phyloP scores from a whole-genome alignment of 495 filamentous ascomycete species.

The Aspergillus sclerotioniger region DNA sequence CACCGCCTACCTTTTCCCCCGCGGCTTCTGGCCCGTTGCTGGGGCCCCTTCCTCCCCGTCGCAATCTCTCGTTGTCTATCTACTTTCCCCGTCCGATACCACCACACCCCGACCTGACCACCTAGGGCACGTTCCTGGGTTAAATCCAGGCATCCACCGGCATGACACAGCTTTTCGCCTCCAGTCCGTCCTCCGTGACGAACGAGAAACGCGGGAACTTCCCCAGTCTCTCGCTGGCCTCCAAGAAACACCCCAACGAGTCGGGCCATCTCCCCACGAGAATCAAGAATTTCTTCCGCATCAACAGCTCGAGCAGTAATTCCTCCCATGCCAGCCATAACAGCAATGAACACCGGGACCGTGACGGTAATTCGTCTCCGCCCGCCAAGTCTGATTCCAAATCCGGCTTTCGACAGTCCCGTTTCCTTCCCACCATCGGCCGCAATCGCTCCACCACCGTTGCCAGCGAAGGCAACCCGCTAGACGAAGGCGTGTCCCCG shows the following conservation, averaged over 20 bases:
- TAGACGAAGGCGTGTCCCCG: conserved; percentile 86
- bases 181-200: conserved; percentile 39
- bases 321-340: conserved; percentile 39
- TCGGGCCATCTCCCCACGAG: conserved; percentile 75
- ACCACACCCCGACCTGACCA: not conserved
- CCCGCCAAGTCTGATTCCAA: conserved; percentile 55
- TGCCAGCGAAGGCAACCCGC: conserved; percentile 86
- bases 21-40: conserved; percentile 17
- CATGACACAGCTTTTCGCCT: conserved; percentile 51
- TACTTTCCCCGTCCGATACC: not conserved
- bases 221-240: conserved; percentile 42
- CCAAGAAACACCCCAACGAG: conserved; percentile 51
- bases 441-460: conserved; percentile 83
- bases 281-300: conserved; percentile 97
- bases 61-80: not conserved
- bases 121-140: not conserved
- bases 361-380: conserved; percentile 20
- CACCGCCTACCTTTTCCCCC: conserved; percentile 19
- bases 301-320: conserved; percentile 68
- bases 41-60: conserved; percentile 3
- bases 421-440: conserved; percentile 76
- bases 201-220: conserved; percentile 50
- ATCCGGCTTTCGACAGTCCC: conserved; percentile 73
- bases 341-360: conserved; percentile 17
- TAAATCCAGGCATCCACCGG: conserved; percentile 10